A percentile compares a stretch with the other conserved stretches of the same genome.
Conservation (phyloP, 1,139 yeast species). For the Saccharomyces hybrid region DNA sequence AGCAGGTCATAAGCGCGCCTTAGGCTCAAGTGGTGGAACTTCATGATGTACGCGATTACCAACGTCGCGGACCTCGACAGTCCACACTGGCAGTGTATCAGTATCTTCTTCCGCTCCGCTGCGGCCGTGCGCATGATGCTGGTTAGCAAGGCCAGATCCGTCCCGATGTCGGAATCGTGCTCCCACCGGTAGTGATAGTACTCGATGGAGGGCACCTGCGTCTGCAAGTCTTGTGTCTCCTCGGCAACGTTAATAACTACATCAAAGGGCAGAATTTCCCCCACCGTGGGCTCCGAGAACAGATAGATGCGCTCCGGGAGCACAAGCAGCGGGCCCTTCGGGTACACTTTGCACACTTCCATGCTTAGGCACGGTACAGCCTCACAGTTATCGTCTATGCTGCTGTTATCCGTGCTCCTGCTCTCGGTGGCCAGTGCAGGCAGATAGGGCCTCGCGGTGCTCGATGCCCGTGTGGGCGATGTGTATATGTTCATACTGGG, state of each 20-base stretch:
- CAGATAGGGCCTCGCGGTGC: background rate
- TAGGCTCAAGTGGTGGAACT: constrained; percentile 46
- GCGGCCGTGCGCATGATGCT: constrained; percentile 39
- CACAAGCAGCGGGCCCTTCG: background rate
- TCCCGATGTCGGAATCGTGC: background rate
- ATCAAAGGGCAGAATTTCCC: background rate
- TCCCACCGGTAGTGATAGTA: background rate
- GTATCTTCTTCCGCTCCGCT: constrained; percentile 40
- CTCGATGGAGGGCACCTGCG: background rate
- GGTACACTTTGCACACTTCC: background rate
- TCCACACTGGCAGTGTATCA: constrained; percentile 90
- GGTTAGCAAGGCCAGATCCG: constrained; percentile 35
- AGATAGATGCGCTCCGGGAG: background rate
- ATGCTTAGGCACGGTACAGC: background rate
- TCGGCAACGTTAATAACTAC: background rate
- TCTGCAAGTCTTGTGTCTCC: background rate
- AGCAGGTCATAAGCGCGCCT: constrained; percentile 73
- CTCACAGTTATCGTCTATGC: background rate
- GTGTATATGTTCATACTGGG: background rate
- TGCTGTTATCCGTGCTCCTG: background rate
- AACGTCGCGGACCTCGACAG: constrained; percentile 83
- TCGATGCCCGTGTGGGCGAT: background rate
- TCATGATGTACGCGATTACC: constrained; percentile 78
- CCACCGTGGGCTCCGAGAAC: background rate
- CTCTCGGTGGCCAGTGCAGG: background rate